Conservation (phyloP, 169 alveolate species). For the Eimeria maxima region DNA sequence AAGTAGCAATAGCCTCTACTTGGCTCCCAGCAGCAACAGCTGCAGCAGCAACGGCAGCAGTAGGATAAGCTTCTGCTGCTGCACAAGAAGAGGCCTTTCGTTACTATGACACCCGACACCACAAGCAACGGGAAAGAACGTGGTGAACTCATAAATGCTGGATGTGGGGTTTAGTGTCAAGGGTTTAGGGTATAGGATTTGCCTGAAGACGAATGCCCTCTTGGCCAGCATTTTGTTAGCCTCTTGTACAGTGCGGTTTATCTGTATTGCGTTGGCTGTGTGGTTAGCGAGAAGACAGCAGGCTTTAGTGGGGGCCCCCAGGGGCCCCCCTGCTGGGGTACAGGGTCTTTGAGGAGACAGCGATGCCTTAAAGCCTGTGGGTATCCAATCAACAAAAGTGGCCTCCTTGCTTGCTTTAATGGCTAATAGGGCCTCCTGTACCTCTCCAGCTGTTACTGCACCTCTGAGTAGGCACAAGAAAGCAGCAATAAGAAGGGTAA, state of each 20-base stretch:
- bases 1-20: background rate
- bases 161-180: background rate
- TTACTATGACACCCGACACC: background rate
- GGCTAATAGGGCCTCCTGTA: constrained; percentile 53
- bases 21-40: background rate
- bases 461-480: constrained; percentile 13
- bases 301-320: constrained; percentile 53
- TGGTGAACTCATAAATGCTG: background rate
- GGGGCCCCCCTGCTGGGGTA: constrained; percentile 19
- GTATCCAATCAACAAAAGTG: constrained; percentile 70
- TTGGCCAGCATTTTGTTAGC: constrained; percentile 53
- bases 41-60: background rate
- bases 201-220: constrained; percentile 70
- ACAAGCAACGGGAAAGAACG: background rate
- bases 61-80: background rate
- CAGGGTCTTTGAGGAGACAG: constrained; percentile 24
- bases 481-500: background rate
- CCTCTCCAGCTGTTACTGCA: constrained; percentile 57
- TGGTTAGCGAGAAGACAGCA: constrained; percentile 75
- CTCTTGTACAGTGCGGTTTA: constrained; percentile 19
- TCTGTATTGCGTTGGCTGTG: constrained; percentile 36
- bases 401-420: background rate
- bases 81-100: background rate
- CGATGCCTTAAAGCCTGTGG: constrained; percentile 68
- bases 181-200: background rate